Percentiles rank a stretch among this genome's conserved stretches.
These are phyloP conservation scores for Flaveria floridana DNA, from an alignment of 140 eudicot species.

Conservation along the genomic window DNA sequence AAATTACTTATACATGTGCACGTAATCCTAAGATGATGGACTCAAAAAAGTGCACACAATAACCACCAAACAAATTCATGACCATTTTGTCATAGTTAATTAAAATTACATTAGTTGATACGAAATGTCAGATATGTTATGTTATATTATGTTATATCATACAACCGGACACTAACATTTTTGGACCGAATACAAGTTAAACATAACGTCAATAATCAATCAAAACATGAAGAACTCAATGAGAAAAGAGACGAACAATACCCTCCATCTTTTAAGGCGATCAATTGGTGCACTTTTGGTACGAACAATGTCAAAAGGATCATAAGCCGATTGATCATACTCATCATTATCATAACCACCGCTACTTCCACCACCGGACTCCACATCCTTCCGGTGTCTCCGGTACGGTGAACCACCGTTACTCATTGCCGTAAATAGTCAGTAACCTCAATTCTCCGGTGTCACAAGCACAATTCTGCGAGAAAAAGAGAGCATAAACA, in stretches of 20 bases:
- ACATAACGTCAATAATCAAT: neutral
- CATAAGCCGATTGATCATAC: constrained; percentile 25
- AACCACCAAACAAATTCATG: neutral
- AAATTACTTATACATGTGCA: too few relatives aligned
- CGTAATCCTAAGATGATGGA: too few relatives aligned
- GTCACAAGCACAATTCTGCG: neutral
- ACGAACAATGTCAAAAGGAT: constrained; percentile 61
- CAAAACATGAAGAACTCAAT: constrained; percentile 15
- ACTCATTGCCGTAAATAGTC: constrained; percentile 24
- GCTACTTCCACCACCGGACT: constrained; percentile 41
- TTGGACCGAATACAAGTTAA: neutral
- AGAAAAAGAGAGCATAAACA: neutral
- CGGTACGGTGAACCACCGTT: constrained; percentile 62
- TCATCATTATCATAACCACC: constrained; percentile 37
- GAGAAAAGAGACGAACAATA: constrained; percentile 8
- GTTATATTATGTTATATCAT: too few relatives aligned
- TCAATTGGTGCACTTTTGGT: constrained; percentile 82
- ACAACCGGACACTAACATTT: neutral
- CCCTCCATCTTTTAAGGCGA: constrained; percentile 75
- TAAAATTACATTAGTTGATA: neutral
- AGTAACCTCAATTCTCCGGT: constrained; percentile 19
- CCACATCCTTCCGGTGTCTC: constrained; percentile 57
- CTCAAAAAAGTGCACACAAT: too few relatives aligned
- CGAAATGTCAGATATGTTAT: too few relatives aligned
- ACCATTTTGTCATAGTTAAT: neutral